Evolutionary conservation across 768 basidiomycete genomes (phyloP).

Genomic region (Panellus pusillus): DNA sequence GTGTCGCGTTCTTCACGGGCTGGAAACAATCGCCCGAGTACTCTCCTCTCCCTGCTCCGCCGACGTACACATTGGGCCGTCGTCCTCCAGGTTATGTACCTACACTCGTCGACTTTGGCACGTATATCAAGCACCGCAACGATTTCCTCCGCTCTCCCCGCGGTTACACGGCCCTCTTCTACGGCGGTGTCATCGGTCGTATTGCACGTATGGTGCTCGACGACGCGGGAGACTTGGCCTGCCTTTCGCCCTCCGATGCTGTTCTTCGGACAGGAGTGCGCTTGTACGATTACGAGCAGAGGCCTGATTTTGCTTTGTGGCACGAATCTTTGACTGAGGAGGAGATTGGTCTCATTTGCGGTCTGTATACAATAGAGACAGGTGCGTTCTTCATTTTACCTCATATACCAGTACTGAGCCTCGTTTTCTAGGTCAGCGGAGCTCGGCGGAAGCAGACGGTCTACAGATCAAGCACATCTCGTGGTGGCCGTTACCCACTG

Average conservation of each 20-base stretch:
- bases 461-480: background rate
- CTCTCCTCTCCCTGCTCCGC: too few relatives aligned
- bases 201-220: background rate
- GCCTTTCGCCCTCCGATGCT: background rate
- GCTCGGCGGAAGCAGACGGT: background rate
- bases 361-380: constrained; percentile 4
- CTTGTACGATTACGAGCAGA: background rate
- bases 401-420: background rate
- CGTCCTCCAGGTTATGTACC: background rate
- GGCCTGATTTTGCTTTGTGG: background rate
- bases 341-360: constrained; percentile 10
- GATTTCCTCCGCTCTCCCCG: constrained; percentile 1
- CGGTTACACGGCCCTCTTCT: constrained; percentile 2
- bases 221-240: background rate
- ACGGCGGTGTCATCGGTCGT: constrained; percentile 6
- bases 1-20: background rate
- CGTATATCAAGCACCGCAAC: background rate
- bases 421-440: background rate
- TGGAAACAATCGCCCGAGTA: too few relatives aligned
- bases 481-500: constrained; percentile 7
- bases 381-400: background rate
- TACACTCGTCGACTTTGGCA: background rate
- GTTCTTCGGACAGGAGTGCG: background rate
- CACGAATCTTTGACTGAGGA: background rate
- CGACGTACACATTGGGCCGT: too few relatives aligned